Conservation (phyloP, 164 flowering plant genomes). For the Vitis rotundifolia region DNA sequence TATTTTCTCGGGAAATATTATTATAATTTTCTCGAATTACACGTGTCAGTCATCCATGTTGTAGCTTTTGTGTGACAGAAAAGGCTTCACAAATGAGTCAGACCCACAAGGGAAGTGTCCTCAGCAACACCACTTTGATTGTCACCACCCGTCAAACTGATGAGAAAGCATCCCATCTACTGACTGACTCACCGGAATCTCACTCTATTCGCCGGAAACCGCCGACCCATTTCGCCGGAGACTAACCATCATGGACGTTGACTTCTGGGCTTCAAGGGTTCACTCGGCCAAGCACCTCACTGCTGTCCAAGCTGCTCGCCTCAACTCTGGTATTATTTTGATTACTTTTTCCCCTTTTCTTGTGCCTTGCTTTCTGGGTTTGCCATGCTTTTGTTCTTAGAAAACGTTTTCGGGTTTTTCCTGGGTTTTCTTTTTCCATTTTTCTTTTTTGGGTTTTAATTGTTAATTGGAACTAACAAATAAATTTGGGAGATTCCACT, state of each 20-base stretch:
- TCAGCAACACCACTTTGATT: neutral
- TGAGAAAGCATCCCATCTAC: neutral
- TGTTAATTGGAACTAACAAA: neutral
- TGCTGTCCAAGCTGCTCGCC: conserved; percentile 40
- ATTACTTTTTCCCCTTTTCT: neutral
- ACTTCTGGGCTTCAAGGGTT: conserved; percentile 53
- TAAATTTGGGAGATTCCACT: neutral
- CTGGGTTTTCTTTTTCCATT: neutral
- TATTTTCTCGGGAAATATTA: neutral
- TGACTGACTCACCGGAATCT: conserved; percentile 5
- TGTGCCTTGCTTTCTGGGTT: neutral
- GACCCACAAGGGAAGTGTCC: neutral
- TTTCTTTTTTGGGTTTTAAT: neutral
- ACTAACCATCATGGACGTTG: conserved; percentile 44
- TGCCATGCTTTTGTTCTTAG: neutral
- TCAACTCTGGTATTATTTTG: conserved; percentile 37
- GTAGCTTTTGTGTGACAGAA: conserved; percentile 25
- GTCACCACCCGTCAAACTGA: neutral
- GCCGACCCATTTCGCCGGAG: conserved; percentile 8
- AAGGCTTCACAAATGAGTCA: conserved; percentile 17
- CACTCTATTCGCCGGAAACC: conserved; percentile 10
- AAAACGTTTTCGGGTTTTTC: neutral
- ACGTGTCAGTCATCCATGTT: conserved; percentile 24
- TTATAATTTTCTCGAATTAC: neutral
- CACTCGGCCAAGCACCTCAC: conserved; percentile 44